Evolutionary conservation across 768 basidiomycete genomes (phyloP).

Genomic region (Boletus tylopilopsis): DNA sequence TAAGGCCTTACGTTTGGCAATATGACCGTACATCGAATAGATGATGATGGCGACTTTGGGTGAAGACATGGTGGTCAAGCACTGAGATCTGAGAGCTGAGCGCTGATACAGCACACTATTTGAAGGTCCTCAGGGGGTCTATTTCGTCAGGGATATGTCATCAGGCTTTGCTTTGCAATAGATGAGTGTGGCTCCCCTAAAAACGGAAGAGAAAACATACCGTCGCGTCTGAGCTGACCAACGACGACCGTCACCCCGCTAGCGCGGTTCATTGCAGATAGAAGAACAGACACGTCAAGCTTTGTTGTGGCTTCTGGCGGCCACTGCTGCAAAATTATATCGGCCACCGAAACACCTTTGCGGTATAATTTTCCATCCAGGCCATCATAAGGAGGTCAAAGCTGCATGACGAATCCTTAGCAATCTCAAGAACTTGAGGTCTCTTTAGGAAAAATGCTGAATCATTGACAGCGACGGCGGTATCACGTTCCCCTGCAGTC

Average conservation of each 20-base stretch:
- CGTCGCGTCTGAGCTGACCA: too few species aligned
- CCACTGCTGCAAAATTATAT: not conserved
- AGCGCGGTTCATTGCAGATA: too few species aligned
- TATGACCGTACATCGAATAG: slow-evolving; percentile 74
- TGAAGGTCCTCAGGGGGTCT: not conserved
- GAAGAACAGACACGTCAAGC: too few species aligned
- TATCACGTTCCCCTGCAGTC: too few species aligned
- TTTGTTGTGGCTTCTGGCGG: not conserved
- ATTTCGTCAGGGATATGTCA: not conserved
- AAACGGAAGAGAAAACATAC: too few species aligned
- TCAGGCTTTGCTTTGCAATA: too few species aligned
- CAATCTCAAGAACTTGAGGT: slow-evolving; percentile 10
- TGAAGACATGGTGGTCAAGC: slow-evolving; percentile 34
- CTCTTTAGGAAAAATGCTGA: slow-evolving; percentile 6
- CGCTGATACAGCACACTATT: too few species aligned
- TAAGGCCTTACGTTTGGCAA: slow-evolving; percentile 55
- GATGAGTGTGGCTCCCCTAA: too few species aligned
- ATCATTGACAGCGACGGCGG: not conserved
- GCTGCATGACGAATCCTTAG: slow-evolving; percentile 1
- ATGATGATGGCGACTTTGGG: slow-evolving; percentile 69
- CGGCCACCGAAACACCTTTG: slow-evolving; percentile 7
- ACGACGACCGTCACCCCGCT: too few species aligned
- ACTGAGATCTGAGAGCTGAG: too few species aligned
- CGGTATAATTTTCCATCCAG: too few species aligned
- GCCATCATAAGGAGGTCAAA: not conserved